Conservation (phyloP, 306 rosid genomes). For the Dalbergia oliveri region DNA sequence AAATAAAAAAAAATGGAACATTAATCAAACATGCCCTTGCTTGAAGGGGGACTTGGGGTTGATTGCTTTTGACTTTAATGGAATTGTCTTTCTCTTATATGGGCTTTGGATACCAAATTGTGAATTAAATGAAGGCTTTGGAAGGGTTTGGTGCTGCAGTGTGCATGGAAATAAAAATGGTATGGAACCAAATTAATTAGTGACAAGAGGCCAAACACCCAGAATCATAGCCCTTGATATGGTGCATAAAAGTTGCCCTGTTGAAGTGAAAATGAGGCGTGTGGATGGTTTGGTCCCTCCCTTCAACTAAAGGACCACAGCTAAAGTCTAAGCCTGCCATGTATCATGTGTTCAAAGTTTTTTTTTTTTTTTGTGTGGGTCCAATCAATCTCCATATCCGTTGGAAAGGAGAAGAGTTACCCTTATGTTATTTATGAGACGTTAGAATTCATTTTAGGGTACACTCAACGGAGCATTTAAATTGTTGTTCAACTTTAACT, state of each 20-base stretch:
- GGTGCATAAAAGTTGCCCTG: neutral
- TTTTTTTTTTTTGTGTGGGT: slow-evolving; percentile 8
- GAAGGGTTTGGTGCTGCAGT: neutral
- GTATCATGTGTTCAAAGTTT: slow-evolving; percentile 28
- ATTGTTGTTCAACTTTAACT: neutral
- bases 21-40: too few species aligned
- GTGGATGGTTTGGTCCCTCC: neutral
- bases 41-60: too few species aligned
- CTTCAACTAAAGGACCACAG: slow-evolving; percentile 27
- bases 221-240: neutral
- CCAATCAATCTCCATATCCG: slow-evolving; percentile 21
- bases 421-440: neutral
- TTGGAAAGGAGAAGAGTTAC: neutral
- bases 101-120: slow-evolving; percentile 7
- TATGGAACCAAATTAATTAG: neutral
- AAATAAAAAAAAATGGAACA: too few species aligned
- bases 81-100: neutral
- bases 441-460: slow-evolving; percentile 27
- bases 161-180: neutral
- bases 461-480: neutral
- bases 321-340: slow-evolving; percentile 22
- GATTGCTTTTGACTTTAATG: too few species aligned
- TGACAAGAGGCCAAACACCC: neutral
- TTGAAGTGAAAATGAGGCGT: slow-evolving; percentile 27
- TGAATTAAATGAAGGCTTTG: slow-evolving; percentile 16